Conservation (phyloP, 1,139 yeast species). For the Blastobotrys illinoisensis region DNA sequence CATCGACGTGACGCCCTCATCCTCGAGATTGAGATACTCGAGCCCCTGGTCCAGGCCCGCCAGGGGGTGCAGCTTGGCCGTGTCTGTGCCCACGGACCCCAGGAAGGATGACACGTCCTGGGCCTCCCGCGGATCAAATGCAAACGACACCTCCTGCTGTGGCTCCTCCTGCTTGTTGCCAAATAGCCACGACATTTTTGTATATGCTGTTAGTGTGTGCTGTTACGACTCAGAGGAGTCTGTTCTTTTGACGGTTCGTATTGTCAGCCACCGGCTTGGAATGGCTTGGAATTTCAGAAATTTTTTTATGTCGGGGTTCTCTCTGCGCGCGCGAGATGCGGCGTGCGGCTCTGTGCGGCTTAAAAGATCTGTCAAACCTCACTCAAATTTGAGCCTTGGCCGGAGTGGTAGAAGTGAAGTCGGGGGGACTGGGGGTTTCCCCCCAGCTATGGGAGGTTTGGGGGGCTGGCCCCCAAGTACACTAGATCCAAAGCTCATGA, state of each 20-base stretch:
- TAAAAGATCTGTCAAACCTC: too few species aligned
- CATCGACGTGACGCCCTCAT: slow-evolving; percentile 62
- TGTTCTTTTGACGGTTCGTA: background rate
- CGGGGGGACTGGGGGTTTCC: too few species aligned
- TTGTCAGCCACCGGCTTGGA: background rate
- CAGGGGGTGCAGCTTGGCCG: slow-evolving; percentile 79
- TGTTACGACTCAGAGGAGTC: background rate
- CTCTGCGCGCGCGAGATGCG: background rate
- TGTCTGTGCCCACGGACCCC: slow-evolving; percentile 62
- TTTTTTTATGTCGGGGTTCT: background rate
- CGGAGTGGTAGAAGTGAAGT: too few species aligned
- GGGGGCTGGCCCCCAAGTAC: background rate
- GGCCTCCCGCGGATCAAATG: slow-evolving; percentile 63
- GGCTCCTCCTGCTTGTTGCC: slow-evolving; percentile 37
- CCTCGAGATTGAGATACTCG: slow-evolving; percentile 87
- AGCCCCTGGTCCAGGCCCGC: slow-evolving; percentile 85
- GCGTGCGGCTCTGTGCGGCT: background rate
- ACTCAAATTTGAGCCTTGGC: too few species aligned
- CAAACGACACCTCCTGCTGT: slow-evolving; percentile 27
- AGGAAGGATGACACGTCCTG: slow-evolving; percentile 59
- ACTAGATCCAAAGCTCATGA: too few species aligned
- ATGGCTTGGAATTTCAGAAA: background rate
- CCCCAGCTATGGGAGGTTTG: background rate
- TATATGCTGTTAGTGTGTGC: slow-evolving; percentile 2
- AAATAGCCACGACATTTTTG: slow-evolving; percentile 63